A percentile compares a stretch with the other conserved stretches of the same genome.
phyloP scores from a whole-genome alignment of 1,284 basidiomycete genomes.

The Rugosomyces carneus region DNA sequence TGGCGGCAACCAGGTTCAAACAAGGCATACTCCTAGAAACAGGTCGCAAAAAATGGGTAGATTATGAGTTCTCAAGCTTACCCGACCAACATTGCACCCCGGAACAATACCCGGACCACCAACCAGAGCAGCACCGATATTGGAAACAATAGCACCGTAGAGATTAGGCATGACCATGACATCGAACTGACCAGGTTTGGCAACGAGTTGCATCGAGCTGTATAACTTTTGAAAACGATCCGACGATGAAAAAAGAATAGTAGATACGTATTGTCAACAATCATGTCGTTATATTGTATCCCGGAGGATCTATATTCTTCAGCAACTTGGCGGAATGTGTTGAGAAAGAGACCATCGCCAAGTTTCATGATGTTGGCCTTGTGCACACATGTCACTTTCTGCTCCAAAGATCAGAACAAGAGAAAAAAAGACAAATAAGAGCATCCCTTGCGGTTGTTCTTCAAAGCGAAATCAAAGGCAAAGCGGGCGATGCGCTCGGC shows the following conservation, averaged over 20 bases:
- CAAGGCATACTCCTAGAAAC: constrained; percentile 83
- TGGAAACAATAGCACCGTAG: constrained; percentile 97
- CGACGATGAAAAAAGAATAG: constrained; percentile 7
- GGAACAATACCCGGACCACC: constrained; percentile 98
- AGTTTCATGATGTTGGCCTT: constrained; percentile 99
- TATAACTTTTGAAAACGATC: constrained; percentile 1
- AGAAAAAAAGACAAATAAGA: neutral
- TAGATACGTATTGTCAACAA: constrained; percentile 93
- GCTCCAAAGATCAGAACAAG: constrained; percentile 12
- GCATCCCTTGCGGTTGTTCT: constrained; percentile 92
- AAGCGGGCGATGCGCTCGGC: constrained; percentile 96
- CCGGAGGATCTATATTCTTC: constrained; percentile 94
- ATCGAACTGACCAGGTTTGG: constrained; percentile 93
- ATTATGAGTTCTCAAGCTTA: constrained; percentile 30
- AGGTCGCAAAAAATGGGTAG: neutral
- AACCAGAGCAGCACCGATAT: constrained; percentile 97
- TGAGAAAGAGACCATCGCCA: constrained; percentile 98
- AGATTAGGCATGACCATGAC: constrained; percentile 99
- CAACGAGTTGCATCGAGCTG: constrained; percentile 97
- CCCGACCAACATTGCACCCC: constrained; percentile 95
- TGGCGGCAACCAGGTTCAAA: constrained; percentile 99
- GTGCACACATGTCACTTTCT: constrained; percentile 99
- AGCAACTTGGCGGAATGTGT: constrained; percentile 94
- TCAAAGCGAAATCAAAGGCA: constrained; percentile 98
- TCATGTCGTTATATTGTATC: constrained; percentile 96